phyloP scores from a whole-genome alignment of 108 stramenopile genomes.

The Cyclotella distinguenda region DNA sequence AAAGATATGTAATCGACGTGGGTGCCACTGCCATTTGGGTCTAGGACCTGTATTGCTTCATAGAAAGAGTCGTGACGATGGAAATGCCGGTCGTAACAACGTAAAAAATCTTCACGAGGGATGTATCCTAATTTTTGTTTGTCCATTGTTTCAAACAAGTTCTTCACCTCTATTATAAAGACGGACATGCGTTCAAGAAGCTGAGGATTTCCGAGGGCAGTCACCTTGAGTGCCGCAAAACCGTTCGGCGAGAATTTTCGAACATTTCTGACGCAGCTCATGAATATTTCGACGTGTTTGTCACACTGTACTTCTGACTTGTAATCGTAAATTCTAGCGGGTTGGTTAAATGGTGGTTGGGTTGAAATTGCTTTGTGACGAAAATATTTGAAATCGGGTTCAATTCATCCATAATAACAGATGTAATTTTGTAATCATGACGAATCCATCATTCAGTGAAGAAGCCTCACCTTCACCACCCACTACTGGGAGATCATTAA shows the following conservation, averaged over 20 bases:
- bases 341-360: conserved; percentile 47
- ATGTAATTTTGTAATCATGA: too few relatives aligned
- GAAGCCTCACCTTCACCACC: conserved; percentile 7
- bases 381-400: too few relatives aligned
- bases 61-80: conserved; percentile 32
- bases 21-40: conserved; percentile 54
- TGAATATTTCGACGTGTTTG: conserved; percentile 65
- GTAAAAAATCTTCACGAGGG: conserved; percentile 65
- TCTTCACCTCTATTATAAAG: conserved; percentile 69
- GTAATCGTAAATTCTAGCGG: conserved; percentile 75
- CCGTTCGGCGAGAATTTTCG: conserved; percentile 64
- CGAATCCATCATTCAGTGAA: too few relatives aligned
- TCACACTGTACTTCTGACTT: conserved; percentile 86
- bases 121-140: conserved; percentile 51
- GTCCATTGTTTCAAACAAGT: conserved; percentile 74
- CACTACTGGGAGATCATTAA: conserved; percentile 4
- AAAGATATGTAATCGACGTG: conserved; percentile 87
- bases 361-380: background rate
- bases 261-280: conserved; percentile 82
- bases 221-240: conserved; percentile 94
- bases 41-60: conserved; percentile 56
- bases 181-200: conserved; percentile 84
- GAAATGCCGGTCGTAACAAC: conserved; percentile 22
- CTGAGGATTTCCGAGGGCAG: conserved; percentile 91
- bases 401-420: too few relatives aligned